Conservation (phyloP, 306 rosid species). For the Hylodesmum podocarpum region DNA sequence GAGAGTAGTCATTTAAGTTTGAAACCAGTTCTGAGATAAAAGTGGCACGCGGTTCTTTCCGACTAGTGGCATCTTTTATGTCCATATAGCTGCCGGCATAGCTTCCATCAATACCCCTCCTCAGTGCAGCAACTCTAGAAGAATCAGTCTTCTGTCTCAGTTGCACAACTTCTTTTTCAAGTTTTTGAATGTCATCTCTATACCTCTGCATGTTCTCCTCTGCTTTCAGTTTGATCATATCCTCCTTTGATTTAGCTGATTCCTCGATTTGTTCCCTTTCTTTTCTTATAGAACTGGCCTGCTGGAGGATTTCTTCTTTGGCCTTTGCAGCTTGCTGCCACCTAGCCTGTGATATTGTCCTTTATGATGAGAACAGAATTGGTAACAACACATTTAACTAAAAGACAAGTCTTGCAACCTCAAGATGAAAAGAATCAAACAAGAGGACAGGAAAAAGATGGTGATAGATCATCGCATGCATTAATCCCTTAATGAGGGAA, state of each 20-base stretch:
- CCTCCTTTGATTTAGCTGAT: conserved; percentile 68
- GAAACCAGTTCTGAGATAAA: conserved; percentile 48
- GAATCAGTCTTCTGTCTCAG: conserved; percentile 78
- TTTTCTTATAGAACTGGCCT: conserved; percentile 57
- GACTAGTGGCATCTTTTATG: conserved; percentile 32
- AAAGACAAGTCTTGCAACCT: conserved; percentile 10
- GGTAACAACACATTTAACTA: conserved; percentile 28
- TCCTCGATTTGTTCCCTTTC: conserved; percentile 78
- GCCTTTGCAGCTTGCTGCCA: conserved; percentile 64
- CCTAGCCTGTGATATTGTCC: conserved; percentile 73
- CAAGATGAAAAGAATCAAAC: not conserved
- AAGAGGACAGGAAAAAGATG: not conserved
- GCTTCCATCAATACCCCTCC: conserved; percentile 78
- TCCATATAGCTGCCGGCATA: conserved; percentile 47
- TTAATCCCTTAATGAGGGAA: not conserved
- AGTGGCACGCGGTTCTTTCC: conserved; percentile 35
- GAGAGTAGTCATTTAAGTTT: conserved; percentile 43
- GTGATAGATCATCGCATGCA: not conserved
- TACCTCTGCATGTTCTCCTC: conserved; percentile 59
- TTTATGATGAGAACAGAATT: conserved; percentile 55
- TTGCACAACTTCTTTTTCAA: conserved; percentile 74
- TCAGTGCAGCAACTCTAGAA: conserved; percentile 83
- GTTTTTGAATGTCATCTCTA: conserved; percentile 72
- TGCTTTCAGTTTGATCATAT: conserved; percentile 62
- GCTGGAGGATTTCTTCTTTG: conserved; percentile 59